These are phyloP conservation scores for Stagonosporopsis tanaceti DNA, from an alignment of 2,329 filamentous ascomycete species.

Conservation along the genomic window DNA sequence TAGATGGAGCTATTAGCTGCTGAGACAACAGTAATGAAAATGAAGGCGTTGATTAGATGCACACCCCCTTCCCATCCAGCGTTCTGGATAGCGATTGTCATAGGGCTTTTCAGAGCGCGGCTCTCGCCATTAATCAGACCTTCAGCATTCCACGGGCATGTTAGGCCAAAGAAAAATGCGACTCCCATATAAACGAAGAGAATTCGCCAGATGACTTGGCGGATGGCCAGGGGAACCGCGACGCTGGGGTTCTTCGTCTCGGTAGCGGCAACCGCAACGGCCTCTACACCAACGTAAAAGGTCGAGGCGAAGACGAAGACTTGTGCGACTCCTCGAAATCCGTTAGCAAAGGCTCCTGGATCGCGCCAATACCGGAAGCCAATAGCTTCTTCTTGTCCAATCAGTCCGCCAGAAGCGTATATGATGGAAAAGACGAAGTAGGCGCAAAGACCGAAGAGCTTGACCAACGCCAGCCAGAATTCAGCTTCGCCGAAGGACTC, in stretches of 20 bases:
- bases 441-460: constrained; percentile 48
- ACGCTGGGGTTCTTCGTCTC: constrained; percentile 54
- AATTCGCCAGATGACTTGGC: constrained; percentile 55
- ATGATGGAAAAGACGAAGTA: constrained; percentile 54
- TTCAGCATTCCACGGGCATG: constrained; percentile 72
- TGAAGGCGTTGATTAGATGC: constrained; percentile 74
- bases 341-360: constrained; percentile 51
- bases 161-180: constrained; percentile 64
- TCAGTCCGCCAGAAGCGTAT: constrained; percentile 44
- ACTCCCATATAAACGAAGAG: constrained; percentile 55
- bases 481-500: constrained; percentile 54
- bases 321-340: constrained; percentile 52
- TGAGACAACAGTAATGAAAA: constrained; percentile 70
- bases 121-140: constrained; percentile 68
- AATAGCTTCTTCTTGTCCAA: constrained; percentile 42
- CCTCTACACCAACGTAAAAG: constrained; percentile 51
- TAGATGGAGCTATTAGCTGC: constrained; percentile 75
- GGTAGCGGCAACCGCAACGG: constrained; percentile 47
- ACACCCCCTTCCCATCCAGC: constrained; percentile 77
- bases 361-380: constrained; percentile 51
- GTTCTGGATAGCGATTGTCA: constrained; percentile 64
- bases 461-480: constrained; percentile 53
- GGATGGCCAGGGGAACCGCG: constrained; percentile 58
- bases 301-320: constrained; percentile 55
- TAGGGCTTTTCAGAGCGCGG: constrained; percentile 68